Evolutionary conservation across 768 basidiomycete genomes (phyloP).

Genomic region (Pisolithus orientalis): DNA sequence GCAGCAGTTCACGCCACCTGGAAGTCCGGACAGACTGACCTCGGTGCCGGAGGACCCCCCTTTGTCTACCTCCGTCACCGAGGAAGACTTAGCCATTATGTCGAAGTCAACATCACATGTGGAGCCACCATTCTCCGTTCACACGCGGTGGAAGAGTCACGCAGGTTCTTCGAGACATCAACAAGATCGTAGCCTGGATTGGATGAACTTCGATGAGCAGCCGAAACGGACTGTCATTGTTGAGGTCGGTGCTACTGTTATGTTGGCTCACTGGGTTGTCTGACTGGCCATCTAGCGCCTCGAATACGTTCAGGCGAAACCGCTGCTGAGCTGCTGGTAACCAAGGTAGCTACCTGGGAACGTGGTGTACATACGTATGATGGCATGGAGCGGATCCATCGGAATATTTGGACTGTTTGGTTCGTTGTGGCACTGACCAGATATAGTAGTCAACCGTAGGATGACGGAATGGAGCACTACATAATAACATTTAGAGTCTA

Average conservation of each 20-base stretch:
- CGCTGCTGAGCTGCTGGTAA: constrained; percentile 71
- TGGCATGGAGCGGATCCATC: neutral
- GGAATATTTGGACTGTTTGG: neutral
- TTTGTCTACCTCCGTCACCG: constrained; percentile 49
- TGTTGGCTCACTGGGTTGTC: neutral
- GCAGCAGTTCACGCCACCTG: constrained; percentile 47
- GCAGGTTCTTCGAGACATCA: constrained; percentile 20
- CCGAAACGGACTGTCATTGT: constrained; percentile 59
- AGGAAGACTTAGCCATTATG: constrained; percentile 67
- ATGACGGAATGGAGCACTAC: no score
- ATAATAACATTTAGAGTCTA: no score
- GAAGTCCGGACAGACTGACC: constrained; percentile 44
- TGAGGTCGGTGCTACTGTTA: constrained; percentile 45
- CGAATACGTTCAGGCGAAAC: constrained; percentile 63
- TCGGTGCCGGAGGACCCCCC: constrained; percentile 54
- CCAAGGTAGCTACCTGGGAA: neutral
- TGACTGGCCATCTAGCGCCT: constrained; percentile 45
- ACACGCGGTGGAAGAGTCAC: constrained; percentile 31
- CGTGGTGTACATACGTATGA: neutral
- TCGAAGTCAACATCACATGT: constrained; percentile 74
- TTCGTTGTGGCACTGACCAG: neutral
- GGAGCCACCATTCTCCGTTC: constrained; percentile 41
- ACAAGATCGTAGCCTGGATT: constrained; percentile 34
- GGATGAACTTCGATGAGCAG: constrained; percentile 39
- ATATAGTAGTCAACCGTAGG: no score